phyloP scores from a whole-genome alignment of 352 stramenopile genomes.

The Aphanomyces astaci region DNA sequence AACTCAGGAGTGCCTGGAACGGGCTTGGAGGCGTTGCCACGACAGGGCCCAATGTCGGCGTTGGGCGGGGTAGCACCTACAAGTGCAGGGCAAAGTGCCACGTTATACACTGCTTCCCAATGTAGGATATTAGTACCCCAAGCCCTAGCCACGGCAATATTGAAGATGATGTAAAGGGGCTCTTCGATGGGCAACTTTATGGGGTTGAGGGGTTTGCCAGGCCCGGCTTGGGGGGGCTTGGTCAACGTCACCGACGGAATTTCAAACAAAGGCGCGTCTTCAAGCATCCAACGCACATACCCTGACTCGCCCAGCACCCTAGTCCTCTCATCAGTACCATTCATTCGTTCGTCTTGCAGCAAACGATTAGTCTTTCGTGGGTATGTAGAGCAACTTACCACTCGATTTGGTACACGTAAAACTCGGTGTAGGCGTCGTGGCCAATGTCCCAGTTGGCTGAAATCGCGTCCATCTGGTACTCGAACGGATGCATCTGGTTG shows the following conservation, averaged over 20 bases:
- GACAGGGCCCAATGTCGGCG: constrained; percentile 33
- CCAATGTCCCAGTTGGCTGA: constrained; percentile 73
- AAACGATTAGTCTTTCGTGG: too few relatives aligned
- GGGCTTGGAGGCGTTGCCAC: constrained; percentile 35
- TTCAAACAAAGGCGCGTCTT: constrained; percentile 76
- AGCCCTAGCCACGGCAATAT: constrained; percentile 85
- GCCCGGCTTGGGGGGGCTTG: constrained; percentile 31
- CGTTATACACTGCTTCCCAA: too few relatives aligned
- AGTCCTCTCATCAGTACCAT: too few relatives aligned
- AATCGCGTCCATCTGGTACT: constrained; percentile 70
- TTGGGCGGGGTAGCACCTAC: constrained; percentile 47
- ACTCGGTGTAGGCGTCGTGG: constrained; percentile 52
- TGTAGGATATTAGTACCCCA: constrained; percentile 26
- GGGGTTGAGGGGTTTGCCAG: constrained; percentile 33
- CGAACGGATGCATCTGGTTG: constrained; percentile 44
- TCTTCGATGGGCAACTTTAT: constrained; percentile 86
- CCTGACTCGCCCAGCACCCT: constrained; percentile 41
- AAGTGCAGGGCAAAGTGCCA: too few relatives aligned
- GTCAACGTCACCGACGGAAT: constrained; percentile 46
- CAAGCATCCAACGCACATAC: constrained; percentile 47
- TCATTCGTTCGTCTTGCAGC: too few relatives aligned
- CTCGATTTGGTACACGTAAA: constrained; percentile 30
- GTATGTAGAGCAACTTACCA: constrained; percentile 21
- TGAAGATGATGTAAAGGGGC: constrained; percentile 89
- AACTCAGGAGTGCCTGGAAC: constrained; percentile 14